phyloP scores from a whole-genome alignment of 805 yeast species.

The Spathaspora girioi region DNA sequence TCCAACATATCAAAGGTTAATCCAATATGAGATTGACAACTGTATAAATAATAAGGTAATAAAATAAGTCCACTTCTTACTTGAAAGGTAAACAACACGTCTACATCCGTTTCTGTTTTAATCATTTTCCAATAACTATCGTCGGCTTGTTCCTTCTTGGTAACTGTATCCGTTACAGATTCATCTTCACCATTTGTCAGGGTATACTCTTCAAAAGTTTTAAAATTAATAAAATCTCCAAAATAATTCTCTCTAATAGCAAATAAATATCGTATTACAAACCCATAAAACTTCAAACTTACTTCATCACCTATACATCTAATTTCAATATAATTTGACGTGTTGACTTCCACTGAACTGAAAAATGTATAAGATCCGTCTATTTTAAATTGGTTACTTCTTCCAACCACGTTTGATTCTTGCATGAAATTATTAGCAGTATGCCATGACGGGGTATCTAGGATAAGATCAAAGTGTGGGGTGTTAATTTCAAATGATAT shows the following conservation, averaged over 20 bases:
- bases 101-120: slow-evolving; percentile 68
- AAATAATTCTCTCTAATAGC: slow-evolving; percentile 82
- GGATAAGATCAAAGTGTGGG: slow-evolving; percentile 53
- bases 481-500: slow-evolving; percentile 52
- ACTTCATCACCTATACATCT: slow-evolving; percentile 64
- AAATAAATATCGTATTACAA: slow-evolving; percentile 69
- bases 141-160: not conserved
- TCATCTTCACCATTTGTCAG: slow-evolving; percentile 6
- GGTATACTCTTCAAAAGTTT: slow-evolving; percentile 80
- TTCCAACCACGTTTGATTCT: slow-evolving; percentile 57
- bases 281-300: slow-evolving; percentile 74
- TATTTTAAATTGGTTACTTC: slow-evolving; percentile 57
- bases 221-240: slow-evolving; percentile 80
- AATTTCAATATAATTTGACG: slow-evolving; percentile 66
- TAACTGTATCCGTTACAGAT: not conserved
- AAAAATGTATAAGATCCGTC: slow-evolving; percentile 65
- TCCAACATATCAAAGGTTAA: slow-evolving; percentile 63
- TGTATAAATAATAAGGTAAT: slow-evolving; percentile 71
- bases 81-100: slow-evolving; percentile 68
- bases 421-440: slow-evolving; percentile 71
- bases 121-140: slow-evolving; percentile 34
- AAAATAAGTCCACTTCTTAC: slow-evolving; percentile 68
- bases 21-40: slow-evolving; percentile 56
- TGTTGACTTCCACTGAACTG: slow-evolving; percentile 55
- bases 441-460: slow-evolving; percentile 91